Evolutionary conservation across 768 basidiomycete genomes (phyloP), one percentile per base, ranked within the genome.

Genomic region (Mycena leptocephala): DNA sequence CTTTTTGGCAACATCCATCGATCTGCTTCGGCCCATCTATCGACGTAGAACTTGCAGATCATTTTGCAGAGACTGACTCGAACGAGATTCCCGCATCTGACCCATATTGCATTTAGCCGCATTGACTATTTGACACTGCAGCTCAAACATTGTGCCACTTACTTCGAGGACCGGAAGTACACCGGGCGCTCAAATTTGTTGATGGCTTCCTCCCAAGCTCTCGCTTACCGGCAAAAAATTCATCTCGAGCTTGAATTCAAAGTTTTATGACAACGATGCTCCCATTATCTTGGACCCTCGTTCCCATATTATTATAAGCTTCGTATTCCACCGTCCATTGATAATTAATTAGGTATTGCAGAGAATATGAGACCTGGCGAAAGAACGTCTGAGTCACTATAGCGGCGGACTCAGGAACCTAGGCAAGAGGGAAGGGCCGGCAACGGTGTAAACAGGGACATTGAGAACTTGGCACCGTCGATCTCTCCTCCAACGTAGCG

Each of bases 241-340:
- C 48, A 53, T 66, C n/a, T 51, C 48, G 32, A 66, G 37, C 65
- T 67, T 67, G 65, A 37, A 53, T 13, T 55, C 65, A 55, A 67
- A 67, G 43, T 53, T 67, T 37, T 37, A 65, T 46, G 43, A 48
- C 51, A 37, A 67, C 24, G 16, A 55, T 55, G 37, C 51, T 55
- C 65, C 35, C 65, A 67, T 35, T 67, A 55, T 67, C 65, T 67
- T 67, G 48, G 51, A 66, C 64, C 51, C 43, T 67, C 51, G 65
- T 67, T 67, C 51, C 53, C 55, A 56, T 68, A 68, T 56, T 68
- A 68, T 56, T 33, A 68, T 56, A 68, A 68, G 53, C 67, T 68
- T 68, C 67, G 35, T 61, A 58, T 41, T 58, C 24, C 58, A 68
- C 41, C 53, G 37, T 68, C 67, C 53, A 68, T 41, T 41, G 53